Evolutionary conservation across 2,329 filamentous ascomycete species (phyloP), one percentile per base, ranked within the genome.

Genomic region (Aspergillus intermedius): DNA sequence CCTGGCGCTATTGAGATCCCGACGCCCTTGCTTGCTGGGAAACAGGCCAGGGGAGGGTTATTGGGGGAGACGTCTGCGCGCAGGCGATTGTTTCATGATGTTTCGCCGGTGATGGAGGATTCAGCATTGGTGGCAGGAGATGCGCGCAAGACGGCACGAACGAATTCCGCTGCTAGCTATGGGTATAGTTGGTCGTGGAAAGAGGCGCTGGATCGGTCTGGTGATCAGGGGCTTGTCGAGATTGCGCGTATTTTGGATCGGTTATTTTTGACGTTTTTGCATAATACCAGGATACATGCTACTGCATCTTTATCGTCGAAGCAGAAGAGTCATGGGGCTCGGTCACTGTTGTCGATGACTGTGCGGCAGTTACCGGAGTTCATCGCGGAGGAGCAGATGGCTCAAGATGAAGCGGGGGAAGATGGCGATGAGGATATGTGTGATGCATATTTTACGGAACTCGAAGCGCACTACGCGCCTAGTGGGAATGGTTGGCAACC

Each of bases 1-100:
- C 70, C 69, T 13, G 70, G 69, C 3, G 68, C 69, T 25, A 69
- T 73, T 49, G 64, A 70, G 42, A 62, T 73, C 39, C 66, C 69
- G 25, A 73, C 70, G 22, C 70, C 69, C 12, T 54, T 71, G 55
- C 70, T 73, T 49, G 65, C 62, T 1, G 69, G 69, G 7, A 69
- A 60, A 46, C 42, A 12, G 4, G 17, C 37, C 9, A 21, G 52
- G 46, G 59, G 57, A 48, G 54, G 60, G 42, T 46, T 47, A 3
- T 12, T 45, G 35, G 52, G 49, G 23, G 52, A 54, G 10, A 45
- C 52, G 23, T 63, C 57, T 32, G 46, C 52, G 25, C 57, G 54
- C 25, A 56, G 59, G 42, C 54, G 62, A 39, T 47, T 54, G 2
- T 55, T 57, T 40, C 50, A 50, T 22, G 54, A 49, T 40, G 30